Base-by-base conservation (phyloP, 345 rosid species). In the Melaleuca quinquenervia region DNA sequence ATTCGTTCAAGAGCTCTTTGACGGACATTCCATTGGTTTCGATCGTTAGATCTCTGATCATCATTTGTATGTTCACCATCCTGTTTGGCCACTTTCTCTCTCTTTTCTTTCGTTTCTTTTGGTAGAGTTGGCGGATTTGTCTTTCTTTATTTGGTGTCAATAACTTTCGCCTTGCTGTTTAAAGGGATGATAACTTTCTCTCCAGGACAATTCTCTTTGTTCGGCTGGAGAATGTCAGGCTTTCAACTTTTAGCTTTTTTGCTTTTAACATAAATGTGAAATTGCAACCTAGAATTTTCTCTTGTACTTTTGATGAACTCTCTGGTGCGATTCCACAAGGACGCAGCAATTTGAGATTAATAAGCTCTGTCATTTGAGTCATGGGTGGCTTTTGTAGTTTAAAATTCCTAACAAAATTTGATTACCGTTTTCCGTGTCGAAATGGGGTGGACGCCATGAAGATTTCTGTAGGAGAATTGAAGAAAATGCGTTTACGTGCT, bases 11-110 rank as follows among this genome's bases (percentile, higher is more conserved):
- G 91, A 93, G 91, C 93, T 94, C 98, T 55, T 88, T 96, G 87
- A 92, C 92, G 20, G 99, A 96, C 85, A 93, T 96, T 76, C 99
- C 98, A 83, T 89, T 95, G 13, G 98, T 96, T 84, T 96, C 99
- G 29, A 84, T 95, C 75, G 32, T 93, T 92, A 95, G 99, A 95
- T 96, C 99, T 90, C 87, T 93, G 89, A 87, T 94, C 83, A 90
- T 94, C 88, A 92, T 90, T 60, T 94, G 99, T 96, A 92, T 55
- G 92, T n/a, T 70, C 50, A 36, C 49, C 4, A 22, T 76, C n/a
- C 26, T 22, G 20, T 24, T 48, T 49, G 29, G 24, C 54, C 36
- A 11, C 53, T 49, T 70, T 82, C 64, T 10, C 26, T 26, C 84
- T 53, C 76, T 24, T 18, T 49, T 27, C 60, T 48, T 36, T 24